Evolutionary conservation across 2,329 filamentous ascomycete genomes (phyloP), one percentile per base, ranked within the genome.

Genomic region (Leptographium galeiforme): DNA sequence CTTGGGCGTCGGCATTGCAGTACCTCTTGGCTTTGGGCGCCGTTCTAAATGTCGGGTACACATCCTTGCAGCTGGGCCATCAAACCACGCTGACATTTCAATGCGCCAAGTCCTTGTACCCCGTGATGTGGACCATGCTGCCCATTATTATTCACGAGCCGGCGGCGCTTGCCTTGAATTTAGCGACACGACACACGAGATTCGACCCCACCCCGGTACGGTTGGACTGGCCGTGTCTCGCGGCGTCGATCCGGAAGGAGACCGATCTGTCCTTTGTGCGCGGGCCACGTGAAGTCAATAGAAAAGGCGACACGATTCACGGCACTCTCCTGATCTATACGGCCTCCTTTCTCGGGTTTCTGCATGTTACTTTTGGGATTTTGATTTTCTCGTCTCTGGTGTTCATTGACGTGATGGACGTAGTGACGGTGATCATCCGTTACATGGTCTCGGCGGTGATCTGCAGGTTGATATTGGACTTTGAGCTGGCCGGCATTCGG

Each of bases 361-460:
- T 59, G 44, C 61, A 64, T 52, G 57, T 65, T 46, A 53, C 63
- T 16, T 63, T 60, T 46, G 62, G 63, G 14, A 63, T 62, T 6
- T 53, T 63, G 8, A 52, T 61, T 41, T 57, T 63, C 25, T 63
- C 61, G 11, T 59, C 60, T 48, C 58, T 63, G 19, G 49, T 55
- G 30, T 64, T 63, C 34, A 59, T 64, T 30, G 57, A 57, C 2
- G 53, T 58, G 2, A 16, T 34, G 5, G 62, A 65, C 38, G 60
- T 62, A 0, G 53, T 64, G 8, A 33, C 56, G 0, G 57, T 63
- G 12, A 55, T 65, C 16, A 57, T 53, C 12, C 55, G 63, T 39
- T 63, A 61, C 54, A 56, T 59, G 32, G 53, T 54, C 4, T 61
- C 60, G 8, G 59, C 62, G 11, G 50, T 61, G 8, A 43, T 55